Conservation (phyloP, 1,284 basidiomycete species). For the Ustilago curta region DNA sequence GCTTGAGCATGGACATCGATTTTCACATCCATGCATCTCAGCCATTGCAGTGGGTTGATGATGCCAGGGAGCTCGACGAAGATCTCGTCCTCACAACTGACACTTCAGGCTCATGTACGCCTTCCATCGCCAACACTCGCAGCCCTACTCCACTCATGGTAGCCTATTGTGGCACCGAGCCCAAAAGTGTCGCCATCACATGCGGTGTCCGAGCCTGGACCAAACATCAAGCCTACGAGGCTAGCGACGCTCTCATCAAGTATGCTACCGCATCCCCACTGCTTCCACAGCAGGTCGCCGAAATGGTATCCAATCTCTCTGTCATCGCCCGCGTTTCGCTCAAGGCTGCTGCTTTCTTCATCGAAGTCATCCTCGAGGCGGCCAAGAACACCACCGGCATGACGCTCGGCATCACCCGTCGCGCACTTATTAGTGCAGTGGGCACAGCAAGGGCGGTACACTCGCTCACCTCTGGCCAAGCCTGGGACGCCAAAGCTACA, state of each 20-base stretch:
- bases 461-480: conserved; percentile 42
- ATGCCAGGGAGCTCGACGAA: conserved; percentile 23
- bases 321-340: conserved; percentile 59
- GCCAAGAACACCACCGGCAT: conserved; percentile 53
- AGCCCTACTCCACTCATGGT: conserved; percentile 28
- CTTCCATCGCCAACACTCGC: conserved; percentile 11
- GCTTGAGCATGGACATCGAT: conserved; percentile 29
- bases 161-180: conserved; percentile 32
- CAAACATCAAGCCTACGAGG: conserved; percentile 44
- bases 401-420: conserved; percentile 56
- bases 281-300: conserved; percentile 57
- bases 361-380: conserved; percentile 61
- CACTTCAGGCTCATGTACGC: conserved; percentile 26
- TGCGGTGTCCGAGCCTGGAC: conserved; percentile 49
- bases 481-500: conserved; percentile 47
- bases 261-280: conserved; percentile 56
- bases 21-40: conserved; percentile 29
- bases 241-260: conserved; percentile 54
- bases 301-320: conserved; percentile 55
- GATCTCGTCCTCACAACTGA: conserved; percentile 27
- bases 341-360: conserved; percentile 61
- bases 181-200: conserved; percentile 33
- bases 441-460: conserved; percentile 56
- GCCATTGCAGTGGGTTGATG: conserved; percentile 40
- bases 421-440: conserved; percentile 59